Evolutionary conservation across 2,329 filamentous ascomycete species (phyloP), one percentile per base, ranked within the genome.

Genomic region (Zasmidium cellare): DNA sequence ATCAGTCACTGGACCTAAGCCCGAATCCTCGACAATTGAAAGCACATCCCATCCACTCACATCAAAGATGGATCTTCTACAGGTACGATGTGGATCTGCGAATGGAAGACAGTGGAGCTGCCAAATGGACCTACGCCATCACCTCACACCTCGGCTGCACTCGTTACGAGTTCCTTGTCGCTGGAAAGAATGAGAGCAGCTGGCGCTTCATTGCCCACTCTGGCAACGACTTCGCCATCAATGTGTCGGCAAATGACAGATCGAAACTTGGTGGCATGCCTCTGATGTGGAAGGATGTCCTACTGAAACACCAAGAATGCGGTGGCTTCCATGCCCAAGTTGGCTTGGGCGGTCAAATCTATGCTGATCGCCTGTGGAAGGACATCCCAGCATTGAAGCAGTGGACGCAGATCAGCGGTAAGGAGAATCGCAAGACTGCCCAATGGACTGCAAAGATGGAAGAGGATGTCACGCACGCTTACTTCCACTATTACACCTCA

Each of bases 261-360:
- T 85, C 87, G 28, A 90, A 89, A 67, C 83, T 97, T 1, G 94
- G 94, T 25, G 94, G 94, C 1, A 84, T 96, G 1, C 91, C 92
- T 0, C 90, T 94, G 71, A 96, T 99, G 93, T 99, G 94, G 94
- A 97, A 97, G 70, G 94, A 99, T 68, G 92, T 99, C 24, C 82
- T 99, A 71, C 92, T 97, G 76, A 97, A 97, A 81, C 96, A 99
- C 69, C 86, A 92, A 24, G 94, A 99, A 67, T 96, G 92, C 66
- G 92, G 92, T 55, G 94, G 94, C 1, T 99, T 97, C 74, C 94
- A 99, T 69, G 88, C 91, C 6, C 94, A 99, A 71, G 81, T 99
- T 7, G 94, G 93, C 14, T 79, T 97, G 3, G 94, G 94, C 55
- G 91, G 94, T 59, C 94, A 99, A 73, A 96, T 99, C 53, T 97